These are phyloP conservation scores for Fusarium palustre DNA, from an alignment of 2,329 filamentous ascomycete genomes.

Conservation along the genomic window DNA sequence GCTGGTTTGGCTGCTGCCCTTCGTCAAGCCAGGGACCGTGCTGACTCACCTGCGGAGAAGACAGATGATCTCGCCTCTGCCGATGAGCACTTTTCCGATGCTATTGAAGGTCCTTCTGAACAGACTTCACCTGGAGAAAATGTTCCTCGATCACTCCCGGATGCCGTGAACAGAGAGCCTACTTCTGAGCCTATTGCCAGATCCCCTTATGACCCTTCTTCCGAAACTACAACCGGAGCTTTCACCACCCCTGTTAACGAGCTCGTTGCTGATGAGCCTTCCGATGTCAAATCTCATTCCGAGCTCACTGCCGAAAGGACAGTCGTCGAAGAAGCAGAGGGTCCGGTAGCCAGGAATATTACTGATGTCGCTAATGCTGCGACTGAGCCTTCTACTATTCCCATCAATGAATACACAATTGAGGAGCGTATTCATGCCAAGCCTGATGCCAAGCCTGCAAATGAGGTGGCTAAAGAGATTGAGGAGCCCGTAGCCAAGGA, in stretches of 20 bases:
- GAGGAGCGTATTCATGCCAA: not conserved
- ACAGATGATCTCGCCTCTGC: constrained; percentile 51
- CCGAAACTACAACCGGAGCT: not conserved
- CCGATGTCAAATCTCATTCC: not conserved
- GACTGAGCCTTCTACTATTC: not conserved
- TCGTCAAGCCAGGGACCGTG: constrained; percentile 32
- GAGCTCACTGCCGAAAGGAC: constrained; percentile 1
- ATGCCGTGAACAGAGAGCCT: not conserved
- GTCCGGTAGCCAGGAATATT: not conserved
- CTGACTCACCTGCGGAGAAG: constrained; percentile 36
- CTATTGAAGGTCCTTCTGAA: constrained; percentile 45
- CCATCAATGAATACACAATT: not conserved
- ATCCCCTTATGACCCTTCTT: not conserved
- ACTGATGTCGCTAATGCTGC: not conserved
- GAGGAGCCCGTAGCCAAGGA: not conserved
- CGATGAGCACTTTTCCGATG: constrained; percentile 54
- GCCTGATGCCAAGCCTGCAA: not conserved
- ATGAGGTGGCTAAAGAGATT: not conserved
- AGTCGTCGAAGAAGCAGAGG: not conserved
- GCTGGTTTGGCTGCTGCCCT: constrained; percentile 45
- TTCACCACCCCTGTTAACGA: constrained; percentile 9
- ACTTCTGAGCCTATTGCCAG: constrained; percentile 2
- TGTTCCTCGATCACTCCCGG: constrained; percentile 1
- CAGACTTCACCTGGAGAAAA: constrained; percentile 30
- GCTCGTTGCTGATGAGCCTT: not conserved